Percentiles rank a stretch among this genome's conserved stretches.
phyloP scores from a whole-genome alignment of 331 rosid species.

The Malus hybrid region DNA sequence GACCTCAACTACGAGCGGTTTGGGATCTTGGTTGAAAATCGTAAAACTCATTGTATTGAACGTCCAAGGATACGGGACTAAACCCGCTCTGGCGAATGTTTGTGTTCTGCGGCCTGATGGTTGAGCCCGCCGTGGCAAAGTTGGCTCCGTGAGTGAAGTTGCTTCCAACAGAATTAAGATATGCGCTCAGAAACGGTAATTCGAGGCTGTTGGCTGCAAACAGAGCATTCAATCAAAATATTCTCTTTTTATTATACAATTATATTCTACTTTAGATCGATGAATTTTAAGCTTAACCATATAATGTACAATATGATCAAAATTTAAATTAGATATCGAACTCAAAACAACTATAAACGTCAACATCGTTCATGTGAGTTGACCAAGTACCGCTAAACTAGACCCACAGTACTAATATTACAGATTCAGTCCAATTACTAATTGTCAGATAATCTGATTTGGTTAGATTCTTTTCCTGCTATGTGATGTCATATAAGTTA shows the following conservation, averaged over 20 bases:
- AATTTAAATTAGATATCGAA: too few species aligned
- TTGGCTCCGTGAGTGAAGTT: constrained; percentile 47
- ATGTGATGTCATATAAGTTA: neutral
- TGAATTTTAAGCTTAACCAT: too few species aligned
- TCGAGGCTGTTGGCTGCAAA: constrained; percentile 34
- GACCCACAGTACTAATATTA: too few species aligned
- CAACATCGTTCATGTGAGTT: too few species aligned
- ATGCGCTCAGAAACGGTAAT: constrained; percentile 35
- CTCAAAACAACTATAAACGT: too few species aligned
- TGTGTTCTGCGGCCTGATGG: constrained; percentile 37
- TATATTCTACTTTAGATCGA: too few species aligned
- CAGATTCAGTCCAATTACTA: too few species aligned
- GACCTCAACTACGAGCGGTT: constrained; percentile 18
- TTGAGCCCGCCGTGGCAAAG: constrained; percentile 51
- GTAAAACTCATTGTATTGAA: constrained; percentile 38
- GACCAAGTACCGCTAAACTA: too few species aligned
- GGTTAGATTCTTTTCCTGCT: too few species aligned
- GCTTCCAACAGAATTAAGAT: constrained; percentile 41
- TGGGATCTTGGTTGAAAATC: constrained; percentile 36
- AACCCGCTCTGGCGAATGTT: constrained; percentile 43
- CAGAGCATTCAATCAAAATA: neutral
- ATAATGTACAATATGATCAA: too few species aligned
- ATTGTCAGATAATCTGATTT: too few species aligned
- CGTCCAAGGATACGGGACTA: constrained; percentile 41
- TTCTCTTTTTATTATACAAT: too few species aligned